Conservation (phyloP, 306 rosid species). For the Dryas drummondii region DNA sequence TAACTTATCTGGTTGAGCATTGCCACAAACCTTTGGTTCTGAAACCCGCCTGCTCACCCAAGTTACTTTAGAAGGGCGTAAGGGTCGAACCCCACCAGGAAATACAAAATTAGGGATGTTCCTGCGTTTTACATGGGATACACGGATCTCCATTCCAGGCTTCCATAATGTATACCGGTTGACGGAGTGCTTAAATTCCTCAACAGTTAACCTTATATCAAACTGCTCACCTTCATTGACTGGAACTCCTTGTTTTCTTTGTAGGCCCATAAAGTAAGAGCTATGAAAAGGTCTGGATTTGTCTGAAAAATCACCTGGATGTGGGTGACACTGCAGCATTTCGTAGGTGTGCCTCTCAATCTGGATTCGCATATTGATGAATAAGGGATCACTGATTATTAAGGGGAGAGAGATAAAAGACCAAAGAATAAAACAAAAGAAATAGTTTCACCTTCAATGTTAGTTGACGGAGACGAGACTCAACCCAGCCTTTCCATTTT, state of each 20-base stretch:
- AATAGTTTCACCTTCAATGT: slow-evolving; percentile 69
- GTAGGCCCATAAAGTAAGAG: slow-evolving; percentile 94
- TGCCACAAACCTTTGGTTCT: slow-evolving; percentile 56
- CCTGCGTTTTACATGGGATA: slow-evolving; percentile 76
- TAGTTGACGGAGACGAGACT: slow-evolving; percentile 91
- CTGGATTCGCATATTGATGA: slow-evolving; percentile 42
- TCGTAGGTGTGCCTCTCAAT: slow-evolving; percentile 75
- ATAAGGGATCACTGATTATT: slow-evolving; percentile 14
- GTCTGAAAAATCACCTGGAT: slow-evolving; percentile 88
- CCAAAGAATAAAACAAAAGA: slow-evolving; percentile 7
- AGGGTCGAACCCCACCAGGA: slow-evolving; percentile 76
- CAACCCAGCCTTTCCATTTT: slow-evolving; percentile 99
- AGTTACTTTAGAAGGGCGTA: slow-evolving; percentile 47
- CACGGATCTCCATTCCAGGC: slow-evolving; percentile 76
- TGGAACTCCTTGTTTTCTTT: slow-evolving; percentile 76
- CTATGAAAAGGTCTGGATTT: slow-evolving; percentile 64
- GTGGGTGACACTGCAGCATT: slow-evolving; percentile 94
- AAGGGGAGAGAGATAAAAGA: background rate
- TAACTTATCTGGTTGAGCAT: slow-evolving; percentile 42
- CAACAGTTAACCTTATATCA: slow-evolving; percentile 79
- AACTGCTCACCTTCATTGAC: slow-evolving; percentile 67
- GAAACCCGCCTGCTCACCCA: slow-evolving; percentile 58
- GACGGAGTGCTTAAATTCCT: slow-evolving; percentile 71
- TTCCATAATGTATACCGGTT: slow-evolving; percentile 53
- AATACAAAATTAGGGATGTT: slow-evolving; percentile 76